Evolutionary conservation across 2,329 filamentous ascomycete genomes (phyloP).

Genomic region (Fusarium sp.): DNA sequence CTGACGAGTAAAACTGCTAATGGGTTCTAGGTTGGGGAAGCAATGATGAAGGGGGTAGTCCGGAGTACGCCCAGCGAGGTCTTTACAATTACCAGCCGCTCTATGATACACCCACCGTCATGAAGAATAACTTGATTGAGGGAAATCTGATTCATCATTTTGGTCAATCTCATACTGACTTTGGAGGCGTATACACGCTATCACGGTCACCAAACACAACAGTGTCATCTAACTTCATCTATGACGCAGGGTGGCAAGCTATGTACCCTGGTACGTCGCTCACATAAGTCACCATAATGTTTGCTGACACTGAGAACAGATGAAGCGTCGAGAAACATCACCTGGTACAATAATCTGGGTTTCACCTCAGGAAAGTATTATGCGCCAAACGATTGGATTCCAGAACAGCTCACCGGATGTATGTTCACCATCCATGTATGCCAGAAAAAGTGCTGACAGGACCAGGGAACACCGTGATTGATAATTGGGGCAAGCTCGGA

Average conservation of each 20-base stretch:
- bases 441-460: background rate
- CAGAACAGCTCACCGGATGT: background rate
- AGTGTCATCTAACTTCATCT: background rate
- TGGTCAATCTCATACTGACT: background rate
- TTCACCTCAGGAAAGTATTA: constrained; percentile 2
- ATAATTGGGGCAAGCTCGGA: constrained; percentile 5
- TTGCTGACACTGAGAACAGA: background rate
- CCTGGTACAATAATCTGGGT: constrained; percentile 1
- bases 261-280: background rate
- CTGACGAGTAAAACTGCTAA: background rate
- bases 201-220: background rate
- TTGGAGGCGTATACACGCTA: constrained; percentile 1
- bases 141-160: constrained; percentile 5
- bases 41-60: background rate
- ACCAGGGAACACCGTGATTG: background rate
- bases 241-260: background rate
- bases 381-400: constrained; percentile 2
- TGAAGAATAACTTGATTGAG: background rate
- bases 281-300: accelerated
- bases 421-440: accelerated
- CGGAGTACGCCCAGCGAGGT: background rate
- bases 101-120: background rate
- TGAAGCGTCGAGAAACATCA: constrained; percentile 5
- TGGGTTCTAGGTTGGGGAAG: background rate
- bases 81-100: background rate